Conservation (phyloP, 441 rosid genomes). For the Gossypium trilobum region DNA sequence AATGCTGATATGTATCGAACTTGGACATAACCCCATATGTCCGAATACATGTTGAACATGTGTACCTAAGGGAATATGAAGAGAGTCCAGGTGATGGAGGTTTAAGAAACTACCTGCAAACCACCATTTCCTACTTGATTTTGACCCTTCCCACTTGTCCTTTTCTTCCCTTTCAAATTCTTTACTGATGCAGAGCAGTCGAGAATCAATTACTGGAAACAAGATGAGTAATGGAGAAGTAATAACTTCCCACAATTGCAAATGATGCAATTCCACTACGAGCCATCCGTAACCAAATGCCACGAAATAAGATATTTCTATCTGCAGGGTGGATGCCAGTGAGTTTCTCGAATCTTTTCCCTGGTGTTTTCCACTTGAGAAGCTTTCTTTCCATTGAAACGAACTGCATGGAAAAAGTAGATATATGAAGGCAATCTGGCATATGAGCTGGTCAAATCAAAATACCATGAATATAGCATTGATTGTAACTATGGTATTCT, state of each 20-base stretch:
- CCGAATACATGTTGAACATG: background rate
- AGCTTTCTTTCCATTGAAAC: constrained; percentile 62
- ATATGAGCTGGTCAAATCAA: background rate
- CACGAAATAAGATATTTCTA: constrained; percentile 53
- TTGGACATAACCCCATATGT: background rate
- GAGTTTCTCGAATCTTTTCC: constrained; percentile 64
- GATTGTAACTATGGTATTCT: background rate
- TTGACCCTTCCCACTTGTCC: background rate
- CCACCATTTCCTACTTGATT: background rate
- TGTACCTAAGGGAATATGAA: background rate
- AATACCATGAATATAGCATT: background rate
- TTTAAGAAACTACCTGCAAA: background rate
- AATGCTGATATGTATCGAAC: background rate
- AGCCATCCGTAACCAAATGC: constrained; percentile 58
- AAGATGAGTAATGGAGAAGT: constrained; percentile 38
- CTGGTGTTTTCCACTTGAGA: constrained; percentile 64
- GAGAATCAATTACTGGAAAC: constrained; percentile 23
- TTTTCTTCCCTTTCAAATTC: background rate
- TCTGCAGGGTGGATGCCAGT: constrained; percentile 87
- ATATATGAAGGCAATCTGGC: background rate
- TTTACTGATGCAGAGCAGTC: background rate
- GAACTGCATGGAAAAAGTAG: constrained; percentile 35
- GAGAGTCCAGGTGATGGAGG: background rate
- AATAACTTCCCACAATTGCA: constrained; percentile 55
- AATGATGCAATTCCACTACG: constrained; percentile 62